Conservation (phyloP, 2,329 filamentous ascomycete genomes). For the Neurospora sp. region DNA sequence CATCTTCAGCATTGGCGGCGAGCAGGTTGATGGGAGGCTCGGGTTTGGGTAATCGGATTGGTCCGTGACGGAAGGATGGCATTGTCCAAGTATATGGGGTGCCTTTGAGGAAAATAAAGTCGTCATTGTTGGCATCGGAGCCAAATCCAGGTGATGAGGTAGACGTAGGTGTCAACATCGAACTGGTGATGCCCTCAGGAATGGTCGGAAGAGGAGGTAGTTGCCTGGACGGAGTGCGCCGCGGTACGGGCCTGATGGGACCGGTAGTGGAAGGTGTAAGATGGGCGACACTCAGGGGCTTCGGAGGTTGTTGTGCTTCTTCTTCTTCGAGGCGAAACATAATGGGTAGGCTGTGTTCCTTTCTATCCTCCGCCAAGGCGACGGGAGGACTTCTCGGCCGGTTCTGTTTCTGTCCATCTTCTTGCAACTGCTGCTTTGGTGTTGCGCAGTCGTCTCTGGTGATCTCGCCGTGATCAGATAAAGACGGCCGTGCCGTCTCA, state of each 20-base stretch:
- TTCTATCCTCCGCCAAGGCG: conserved; percentile 7
- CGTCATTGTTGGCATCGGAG: conserved; percentile 21
- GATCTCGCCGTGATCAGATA: conserved; percentile 8
- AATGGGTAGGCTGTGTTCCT: conserved; percentile 9
- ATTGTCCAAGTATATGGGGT: conserved; percentile 39
- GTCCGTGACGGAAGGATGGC: conserved; percentile 43
- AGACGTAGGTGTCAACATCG: conserved; percentile 9
- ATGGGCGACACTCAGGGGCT: conserved; percentile 5
- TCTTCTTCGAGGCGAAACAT: conserved; percentile 8
- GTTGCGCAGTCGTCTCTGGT: conserved; percentile 9
- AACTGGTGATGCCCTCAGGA: conserved; percentile 27
- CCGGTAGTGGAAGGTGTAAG: not conserved
- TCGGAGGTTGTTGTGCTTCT: not conserved
- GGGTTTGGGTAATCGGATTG: conserved; percentile 40
- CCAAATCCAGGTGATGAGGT: conserved; percentile 3
- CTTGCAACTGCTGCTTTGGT: conserved; percentile 2
- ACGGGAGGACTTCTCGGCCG: conserved; percentile 6
- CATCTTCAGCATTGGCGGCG: conserved; percentile 34
- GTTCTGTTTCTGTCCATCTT: not conserved
- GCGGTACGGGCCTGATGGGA: conserved; percentile 7
- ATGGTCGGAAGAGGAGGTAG: conserved; percentile 29
- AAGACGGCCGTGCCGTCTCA: conserved; percentile 15
- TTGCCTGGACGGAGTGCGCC: conserved; percentile 13
- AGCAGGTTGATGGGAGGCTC: conserved; percentile 25
- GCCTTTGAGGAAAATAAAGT: conserved; percentile 37